These are phyloP conservation scores for Penicillium hordei DNA, from an alignment of 2,329 filamentous ascomycete species.

Conservation along the genomic window DNA sequence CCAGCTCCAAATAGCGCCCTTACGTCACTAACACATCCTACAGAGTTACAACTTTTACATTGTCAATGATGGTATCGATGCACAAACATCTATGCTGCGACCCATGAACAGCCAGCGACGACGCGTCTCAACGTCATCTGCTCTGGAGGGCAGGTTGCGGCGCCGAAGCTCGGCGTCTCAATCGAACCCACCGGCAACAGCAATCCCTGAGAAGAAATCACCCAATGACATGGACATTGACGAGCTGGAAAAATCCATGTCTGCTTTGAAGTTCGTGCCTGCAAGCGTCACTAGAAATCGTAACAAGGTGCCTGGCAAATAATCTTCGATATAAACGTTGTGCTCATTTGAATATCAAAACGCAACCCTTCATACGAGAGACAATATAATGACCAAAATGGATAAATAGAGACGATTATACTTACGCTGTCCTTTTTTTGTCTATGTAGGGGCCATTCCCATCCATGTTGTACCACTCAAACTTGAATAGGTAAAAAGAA, in stretches of 20 bases:
- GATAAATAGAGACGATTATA: neutral
- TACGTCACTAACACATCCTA: neutral
- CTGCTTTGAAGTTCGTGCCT: conserved; percentile 47
- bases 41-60: conserved; percentile 82
- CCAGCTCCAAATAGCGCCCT: neutral
- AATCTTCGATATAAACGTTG: conserved; percentile 1
- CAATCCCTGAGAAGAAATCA: conserved; percentile 3
- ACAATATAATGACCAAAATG: neutral
- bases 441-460: too few species aligned
- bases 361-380: neutral
- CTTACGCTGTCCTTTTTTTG: neutral
- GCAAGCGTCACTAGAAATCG: conserved; percentile 40
- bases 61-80: conserved; percentile 86
- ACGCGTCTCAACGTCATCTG: conserved; percentile 37
- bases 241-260: conserved; percentile 45
- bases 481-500: neutral
- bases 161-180: conserved; percentile 34
- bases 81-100: conserved; percentile 72
- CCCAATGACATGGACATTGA: conserved; percentile 35
- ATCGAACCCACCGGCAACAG: conserved; percentile 14
- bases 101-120: conserved; percentile 33
- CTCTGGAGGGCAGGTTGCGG: conserved; percentile 37
- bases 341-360: neutral
- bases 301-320: conserved; percentile 19
- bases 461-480: neutral